Evolutionary conservation across 768 basidiomycete species (phyloP).

Genomic region (Amyloporia xantha): DNA sequence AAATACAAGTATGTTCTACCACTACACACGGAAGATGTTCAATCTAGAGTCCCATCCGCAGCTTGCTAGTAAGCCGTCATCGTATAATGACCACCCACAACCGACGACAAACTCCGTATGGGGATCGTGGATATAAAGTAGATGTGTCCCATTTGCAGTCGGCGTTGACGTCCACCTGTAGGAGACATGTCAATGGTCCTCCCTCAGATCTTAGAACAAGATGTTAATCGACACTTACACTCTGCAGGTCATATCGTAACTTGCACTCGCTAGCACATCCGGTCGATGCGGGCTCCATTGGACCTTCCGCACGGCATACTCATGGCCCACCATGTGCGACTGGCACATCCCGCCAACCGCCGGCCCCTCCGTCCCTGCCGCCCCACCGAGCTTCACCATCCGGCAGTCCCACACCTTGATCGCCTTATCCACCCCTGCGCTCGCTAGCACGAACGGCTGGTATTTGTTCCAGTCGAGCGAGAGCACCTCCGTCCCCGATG

Average conservation of each 20-base stretch:
- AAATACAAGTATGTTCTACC: too few relatives aligned
- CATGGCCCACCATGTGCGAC: conserved; percentile 70
- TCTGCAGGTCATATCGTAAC: conserved; percentile 95
- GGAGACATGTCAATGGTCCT: too few relatives aligned
- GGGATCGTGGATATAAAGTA: conserved; percentile 70
- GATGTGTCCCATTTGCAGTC: conserved; percentile 39
- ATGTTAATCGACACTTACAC: conserved; percentile 62
- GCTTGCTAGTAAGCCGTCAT: conserved; percentile 80
- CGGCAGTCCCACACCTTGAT: conserved; percentile 84
- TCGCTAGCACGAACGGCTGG: conserved; percentile 68
- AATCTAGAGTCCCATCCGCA: conserved; percentile 91
- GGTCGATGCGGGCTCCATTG: conserved; percentile 83
- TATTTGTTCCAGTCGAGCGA: conserved; percentile 94
- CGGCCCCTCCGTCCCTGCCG: conserved; percentile 27
- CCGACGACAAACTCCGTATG: conserved; percentile 97
- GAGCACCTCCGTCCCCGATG: conserved; percentile 72
- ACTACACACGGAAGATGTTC: conserved; percentile 53
- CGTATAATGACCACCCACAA: conserved; percentile 87
- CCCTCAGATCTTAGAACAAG: too few relatives aligned
- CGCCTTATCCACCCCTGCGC: conserved; percentile 70
- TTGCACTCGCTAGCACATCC: conserved; percentile 63
- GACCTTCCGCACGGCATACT: conserved; percentile 84
- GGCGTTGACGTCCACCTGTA: conserved; percentile 67
- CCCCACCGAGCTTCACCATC: conserved; percentile 59
- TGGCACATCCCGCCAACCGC: conserved; percentile 71